A percentile compares a stretch with the other conserved stretches of the same genome.
These are phyloP conservation scores for Botryotinia globosa DNA, from an alignment of 2,329 filamentous ascomycete genomes.

Conservation along the genomic window DNA sequence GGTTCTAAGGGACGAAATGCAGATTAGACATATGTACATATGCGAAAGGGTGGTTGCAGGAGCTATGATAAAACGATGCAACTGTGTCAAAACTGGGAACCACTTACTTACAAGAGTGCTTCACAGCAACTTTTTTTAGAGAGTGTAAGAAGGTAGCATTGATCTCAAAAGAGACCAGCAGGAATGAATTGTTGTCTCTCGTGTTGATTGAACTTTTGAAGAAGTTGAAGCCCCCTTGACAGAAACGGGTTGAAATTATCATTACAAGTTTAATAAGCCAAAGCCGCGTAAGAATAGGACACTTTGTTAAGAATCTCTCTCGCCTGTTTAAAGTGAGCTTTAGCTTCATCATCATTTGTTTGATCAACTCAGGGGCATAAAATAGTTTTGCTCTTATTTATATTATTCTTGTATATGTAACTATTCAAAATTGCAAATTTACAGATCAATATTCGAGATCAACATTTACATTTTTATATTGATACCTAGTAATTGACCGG, in stretches of 20 bases:
- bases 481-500: not conserved
- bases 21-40: conserved; percentile 29
- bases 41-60: conserved; percentile 3
- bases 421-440: not conserved
- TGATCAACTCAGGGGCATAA: conserved; percentile 1
- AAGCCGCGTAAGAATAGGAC: conserved; percentile 19
- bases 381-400: not conserved
- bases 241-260: not conserved
- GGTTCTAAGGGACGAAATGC: conserved; percentile 15
- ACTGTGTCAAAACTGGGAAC: not conserved
- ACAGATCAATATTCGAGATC: not conserved
- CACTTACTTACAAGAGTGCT: conserved; percentile 20
- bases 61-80: not conserved
- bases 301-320: conserved; percentile 23
- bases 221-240: conserved; percentile 14
- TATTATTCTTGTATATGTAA: not conserved
- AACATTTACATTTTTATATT: not conserved
- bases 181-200: not conserved
- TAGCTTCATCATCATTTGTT: conserved; percentile 6
- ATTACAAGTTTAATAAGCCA: not conserved
- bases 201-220: not conserved
- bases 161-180: conserved; percentile 11
- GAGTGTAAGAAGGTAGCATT: conserved; percentile 18
- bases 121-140: conserved; percentile 16
- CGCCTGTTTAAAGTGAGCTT: conserved; percentile 10